Conservation (phyloP, 1,139 yeast species). For the Lodderomyces beijingensis region DNA sequence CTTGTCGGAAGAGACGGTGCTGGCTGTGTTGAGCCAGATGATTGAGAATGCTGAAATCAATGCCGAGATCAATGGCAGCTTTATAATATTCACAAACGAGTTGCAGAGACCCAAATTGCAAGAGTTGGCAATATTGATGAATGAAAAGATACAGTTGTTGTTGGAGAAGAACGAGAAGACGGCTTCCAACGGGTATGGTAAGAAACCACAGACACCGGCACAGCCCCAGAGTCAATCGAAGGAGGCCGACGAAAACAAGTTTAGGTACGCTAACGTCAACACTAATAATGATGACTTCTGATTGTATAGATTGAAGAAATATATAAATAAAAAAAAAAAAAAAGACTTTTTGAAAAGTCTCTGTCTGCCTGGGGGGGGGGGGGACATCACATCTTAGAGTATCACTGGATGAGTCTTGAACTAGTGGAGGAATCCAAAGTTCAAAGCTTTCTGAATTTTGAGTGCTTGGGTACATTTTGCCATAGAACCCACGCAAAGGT, state of each 20-base stretch:
- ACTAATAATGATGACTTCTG: conserved; percentile 47
- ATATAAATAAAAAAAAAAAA: neutral
- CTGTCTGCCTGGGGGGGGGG: too few species aligned
- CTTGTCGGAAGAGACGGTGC: conserved; percentile 52
- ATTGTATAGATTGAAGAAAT: conserved; percentile 6
- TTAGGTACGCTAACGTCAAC: conserved; percentile 46
- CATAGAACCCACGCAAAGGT: too few species aligned
- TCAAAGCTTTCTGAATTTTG: too few species aligned
- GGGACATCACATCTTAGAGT: too few species aligned
- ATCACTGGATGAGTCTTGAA: too few species aligned
- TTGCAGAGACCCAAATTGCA: conserved; percentile 83
- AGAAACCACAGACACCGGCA: conserved; percentile 31
- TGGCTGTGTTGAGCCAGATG: conserved; percentile 67
- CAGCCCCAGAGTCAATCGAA: conserved; percentile 23
- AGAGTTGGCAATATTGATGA: conserved; percentile 80
- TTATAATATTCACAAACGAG: conserved; percentile 61
- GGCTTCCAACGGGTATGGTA: conserved; percentile 66
- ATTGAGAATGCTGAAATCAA: conserved; percentile 61
- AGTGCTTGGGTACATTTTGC: too few species aligned
- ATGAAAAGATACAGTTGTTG: conserved; percentile 79
- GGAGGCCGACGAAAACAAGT: conserved; percentile 30
- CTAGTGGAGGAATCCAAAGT: too few species aligned
- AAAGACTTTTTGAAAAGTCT: too few species aligned
- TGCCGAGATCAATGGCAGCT: conserved; percentile 42
- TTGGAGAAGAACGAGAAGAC: conserved; percentile 85